Conservation (phyloP, 2,329 filamentous ascomycete genomes). For the Colletotrichum ledebouriae region DNA sequence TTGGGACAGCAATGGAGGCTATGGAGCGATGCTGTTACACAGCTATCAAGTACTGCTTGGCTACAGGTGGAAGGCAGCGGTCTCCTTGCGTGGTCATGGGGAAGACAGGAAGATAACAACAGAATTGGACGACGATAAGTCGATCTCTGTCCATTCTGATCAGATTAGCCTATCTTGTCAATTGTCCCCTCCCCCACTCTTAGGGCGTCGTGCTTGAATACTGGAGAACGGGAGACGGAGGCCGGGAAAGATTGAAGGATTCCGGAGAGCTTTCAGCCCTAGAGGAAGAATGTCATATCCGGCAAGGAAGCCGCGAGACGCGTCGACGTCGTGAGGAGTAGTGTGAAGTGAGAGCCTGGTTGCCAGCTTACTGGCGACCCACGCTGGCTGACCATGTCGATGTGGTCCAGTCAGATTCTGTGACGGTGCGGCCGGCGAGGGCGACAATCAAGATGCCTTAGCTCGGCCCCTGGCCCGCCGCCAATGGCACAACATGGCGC, state of each 20-base stretch:
- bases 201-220: background rate
- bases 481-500: constrained; percentile 43
- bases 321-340: constrained; percentile 24
- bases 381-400: constrained; percentile 26
- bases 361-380: constrained; percentile 30
- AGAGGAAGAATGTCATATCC: constrained; percentile 33
- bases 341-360: constrained; percentile 16
- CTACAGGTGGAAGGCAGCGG: constrained; percentile 34
- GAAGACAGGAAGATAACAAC: constrained; percentile 22
- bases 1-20: constrained; percentile 14
- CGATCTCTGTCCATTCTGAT: constrained; percentile 8
- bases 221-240: constrained; percentile 11
- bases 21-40: constrained; percentile 21
- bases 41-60: constrained; percentile 30
- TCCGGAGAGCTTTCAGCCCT: constrained; percentile 18
- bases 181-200: constrained; percentile 1
- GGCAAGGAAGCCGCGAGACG: constrained; percentile 20
- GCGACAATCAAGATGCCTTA: constrained; percentile 38
- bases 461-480: constrained; percentile 33
- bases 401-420: constrained; percentile 29
- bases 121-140: constrained; percentile 1
- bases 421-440: constrained; percentile 27
- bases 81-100: constrained; percentile 16
- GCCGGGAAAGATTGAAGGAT: constrained; percentile 26
- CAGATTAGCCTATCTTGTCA: background rate